Percentiles rank a stretch among this genome's conserved stretches.
These are phyloP conservation scores for Monilinia fructicola DNA, from an alignment of 2,329 filamentous ascomycete species.

Conservation along the genomic window DNA sequence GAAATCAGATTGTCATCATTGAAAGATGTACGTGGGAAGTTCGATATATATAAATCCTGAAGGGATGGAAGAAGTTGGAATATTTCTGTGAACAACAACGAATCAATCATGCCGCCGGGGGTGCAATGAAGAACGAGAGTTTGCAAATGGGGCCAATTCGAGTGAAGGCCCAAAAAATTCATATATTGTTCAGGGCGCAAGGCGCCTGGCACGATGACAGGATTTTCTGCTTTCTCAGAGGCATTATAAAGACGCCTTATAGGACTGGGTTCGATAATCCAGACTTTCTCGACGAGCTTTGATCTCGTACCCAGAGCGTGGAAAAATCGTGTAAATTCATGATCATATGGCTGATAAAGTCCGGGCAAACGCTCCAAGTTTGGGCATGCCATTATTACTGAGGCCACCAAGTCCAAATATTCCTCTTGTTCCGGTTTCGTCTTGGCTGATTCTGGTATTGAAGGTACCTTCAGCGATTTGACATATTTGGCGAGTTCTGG, in stretches of 20 bases:
- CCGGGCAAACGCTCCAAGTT: slow-evolving; percentile 61
- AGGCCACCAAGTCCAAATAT: slow-evolving; percentile 59
- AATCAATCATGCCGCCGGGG: slow-evolving; percentile 54
- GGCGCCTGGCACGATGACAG: slow-evolving; percentile 41
- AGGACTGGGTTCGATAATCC: slow-evolving; percentile 48
- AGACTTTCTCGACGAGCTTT: slow-evolving; percentile 58
- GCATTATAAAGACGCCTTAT: slow-evolving; percentile 41
- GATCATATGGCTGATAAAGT: slow-evolving; percentile 54
- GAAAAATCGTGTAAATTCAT: slow-evolving; percentile 56
- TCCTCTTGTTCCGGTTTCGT: slow-evolving; percentile 44
- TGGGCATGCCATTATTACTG: slow-evolving; percentile 63
- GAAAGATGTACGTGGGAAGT: slow-evolving; percentile 56
- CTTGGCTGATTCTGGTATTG: slow-evolving; percentile 44
- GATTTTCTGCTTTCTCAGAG: slow-evolving; percentile 31
- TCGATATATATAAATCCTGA: slow-evolving; percentile 59
- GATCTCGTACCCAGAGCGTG: slow-evolving; percentile 59
- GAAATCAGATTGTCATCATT: slow-evolving; percentile 55
- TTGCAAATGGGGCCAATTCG: slow-evolving; percentile 55
- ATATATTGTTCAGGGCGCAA: slow-evolving; percentile 46
- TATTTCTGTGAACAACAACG: slow-evolving; percentile 52
- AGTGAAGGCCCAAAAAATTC: slow-evolving; percentile 53
- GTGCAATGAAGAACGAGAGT: slow-evolving; percentile 60
- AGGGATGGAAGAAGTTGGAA: slow-evolving; percentile 54
- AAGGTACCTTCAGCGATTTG: slow-evolving; percentile 57
- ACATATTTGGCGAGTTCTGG: slow-evolving; percentile 55